Base-by-base conservation (phyloP, 192 early-diverging fungal species). In the Coemansia biformis region DNA sequence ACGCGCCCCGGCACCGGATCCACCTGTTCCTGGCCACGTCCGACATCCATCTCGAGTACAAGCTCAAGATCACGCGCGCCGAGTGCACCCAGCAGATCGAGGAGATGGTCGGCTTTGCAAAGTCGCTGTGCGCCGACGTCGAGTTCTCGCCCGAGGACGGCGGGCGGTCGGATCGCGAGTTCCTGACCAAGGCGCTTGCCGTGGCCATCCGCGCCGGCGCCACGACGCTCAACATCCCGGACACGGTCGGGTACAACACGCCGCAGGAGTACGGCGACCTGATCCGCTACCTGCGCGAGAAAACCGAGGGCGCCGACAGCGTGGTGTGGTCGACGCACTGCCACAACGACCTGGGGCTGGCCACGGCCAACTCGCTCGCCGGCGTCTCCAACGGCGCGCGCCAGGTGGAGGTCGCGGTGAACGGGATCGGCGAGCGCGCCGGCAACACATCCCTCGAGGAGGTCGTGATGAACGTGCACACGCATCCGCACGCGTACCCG, bases 351-450 rank as follows among this genome's bases (percentile, higher is more conserved):
- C 80, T 98, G 29, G 95, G 95, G 42, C 78, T 98, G 21, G 92
- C 95, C 19, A 98, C 95, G 0, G 92, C 95, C 28, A 98, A 98
- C 63, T 92, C 93, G 5, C 79, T 98, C 12, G 82, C 92, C 22
- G 95, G 91, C 32, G 78, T 98, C 37, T 57, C 54, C 33, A 92
- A 90, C 66, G 95, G 95, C 30, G 93, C 93, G 13, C 82, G 92
- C 8, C 95, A 98, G 52, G 90, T 98, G 9, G 95, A 98, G 57
- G 92, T 96, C 8, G 92, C 95, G 0, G 89, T 98, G 59, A 94
- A 96, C 77, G 95, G 95, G 23, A 98, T 98, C 54, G 95, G 95
- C 44, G 95, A 98, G 76, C 91, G 95, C 45, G 95, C 95, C 17
- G 93, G 94, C 37, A 98, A 98, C 70, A 98, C 95, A 5, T 79